Evolutionary conservation across 331 rosid species (phyloP), one percentile per base, ranked within the genome.

Genomic region (Phaseolus coccineus): DNA sequence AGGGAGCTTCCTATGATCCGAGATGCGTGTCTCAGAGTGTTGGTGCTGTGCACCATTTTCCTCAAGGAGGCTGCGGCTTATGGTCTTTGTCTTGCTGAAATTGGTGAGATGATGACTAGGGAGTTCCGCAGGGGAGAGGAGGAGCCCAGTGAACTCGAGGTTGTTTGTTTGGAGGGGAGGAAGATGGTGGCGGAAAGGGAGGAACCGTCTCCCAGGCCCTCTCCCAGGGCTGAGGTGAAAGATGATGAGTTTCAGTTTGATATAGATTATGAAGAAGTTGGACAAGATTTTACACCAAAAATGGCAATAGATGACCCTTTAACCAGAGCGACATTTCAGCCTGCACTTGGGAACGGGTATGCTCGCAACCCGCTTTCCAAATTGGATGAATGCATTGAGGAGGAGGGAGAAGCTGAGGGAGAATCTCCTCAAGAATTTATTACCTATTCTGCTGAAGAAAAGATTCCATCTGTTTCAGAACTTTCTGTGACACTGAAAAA

Each of bases 91-190:
- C 99, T 96, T 63, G 90, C 93, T 81, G 98, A 96, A 84, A 91
- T 96, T 62, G 99, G 99, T 15, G 99, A 93, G 89, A 93, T 96
- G 98, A 96, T 93, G 99, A 96, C 86, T 13, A 80, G 99, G 84
- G 99, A 96, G 74, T 96, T 89, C 83, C 93, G 81, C 22, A 66
- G 97, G 4, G 98, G 93, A 7, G 96, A 93, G 89, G 98, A 96
- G 89, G 98, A 91, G 22, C 99, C 99, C 22, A 96, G 99, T 87
- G 99, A 91, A 57, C 97, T 96, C 0, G 99, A 96, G 90, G 85
- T 93, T 42, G 84, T 96, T 48, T 96, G 99, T 85, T 85, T 96
- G 89, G 99, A 93, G 88, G 97, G 82, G 2, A 90, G 92, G 90
- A 87, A 77, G 89, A 79, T 87, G 74, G 35, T 91, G 78, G 91